These are phyloP conservation scores for Trichosporon sp. DNA, from an alignment of 1,284 basidiomycete genomes.

Conservation along the genomic window DNA sequence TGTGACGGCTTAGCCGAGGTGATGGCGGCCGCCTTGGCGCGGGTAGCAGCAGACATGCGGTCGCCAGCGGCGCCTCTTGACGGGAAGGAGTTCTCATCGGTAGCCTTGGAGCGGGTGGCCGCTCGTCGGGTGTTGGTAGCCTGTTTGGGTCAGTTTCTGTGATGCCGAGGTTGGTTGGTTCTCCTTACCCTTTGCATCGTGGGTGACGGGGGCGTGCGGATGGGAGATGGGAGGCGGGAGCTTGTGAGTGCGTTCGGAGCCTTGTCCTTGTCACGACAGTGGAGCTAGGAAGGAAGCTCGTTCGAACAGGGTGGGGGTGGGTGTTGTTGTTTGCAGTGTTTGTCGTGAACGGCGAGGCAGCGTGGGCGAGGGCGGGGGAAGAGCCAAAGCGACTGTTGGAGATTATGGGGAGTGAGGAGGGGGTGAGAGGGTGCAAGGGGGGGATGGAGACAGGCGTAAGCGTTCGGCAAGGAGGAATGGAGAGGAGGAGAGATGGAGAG, in stretches of 20 bases:
- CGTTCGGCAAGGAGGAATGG: background rate
- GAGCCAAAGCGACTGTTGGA: background rate
- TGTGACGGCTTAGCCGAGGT: conserved; percentile 17
- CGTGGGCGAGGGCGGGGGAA: background rate
- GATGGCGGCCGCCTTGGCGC: conserved; percentile 35
- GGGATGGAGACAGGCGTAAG: background rate
- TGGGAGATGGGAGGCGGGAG: background rate
- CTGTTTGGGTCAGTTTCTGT: conserved; percentile 21
- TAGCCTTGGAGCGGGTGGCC: conserved; percentile 39
- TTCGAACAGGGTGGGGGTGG: background rate
- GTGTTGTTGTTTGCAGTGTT: conserved; percentile 4
- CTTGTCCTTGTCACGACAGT: background rate
- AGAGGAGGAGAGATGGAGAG: background rate
- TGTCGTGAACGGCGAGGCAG: background rate
- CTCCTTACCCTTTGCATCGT: conserved; percentile 6
- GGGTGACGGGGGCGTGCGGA: background rate
- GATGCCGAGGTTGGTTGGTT: background rate
- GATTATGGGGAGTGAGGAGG: background rate
- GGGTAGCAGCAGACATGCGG: conserved; percentile 32
- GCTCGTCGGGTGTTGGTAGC: conserved; percentile 39
- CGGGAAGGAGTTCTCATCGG: conserved; percentile 54
- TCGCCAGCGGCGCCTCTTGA: conserved; percentile 37
- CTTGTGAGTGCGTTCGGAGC: background rate
- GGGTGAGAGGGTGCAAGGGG: background rate
- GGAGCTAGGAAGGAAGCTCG: background rate